phyloP scores from a whole-genome alignment of 1,139 yeast genomes.

The Saccharomyces hybrid region DNA sequence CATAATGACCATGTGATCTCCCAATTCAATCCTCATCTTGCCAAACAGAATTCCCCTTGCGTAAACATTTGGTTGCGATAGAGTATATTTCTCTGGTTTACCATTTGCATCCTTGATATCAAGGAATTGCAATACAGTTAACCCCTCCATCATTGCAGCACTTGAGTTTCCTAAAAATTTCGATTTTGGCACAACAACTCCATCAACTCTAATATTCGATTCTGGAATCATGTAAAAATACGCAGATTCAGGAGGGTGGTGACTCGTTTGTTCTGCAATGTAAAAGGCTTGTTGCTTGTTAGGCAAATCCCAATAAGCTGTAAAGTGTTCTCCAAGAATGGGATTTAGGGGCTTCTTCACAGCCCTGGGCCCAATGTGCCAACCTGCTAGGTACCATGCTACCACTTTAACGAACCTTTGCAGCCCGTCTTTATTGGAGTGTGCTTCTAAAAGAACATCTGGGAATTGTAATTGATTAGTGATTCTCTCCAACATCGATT shows the following conservation, averaged over 20 bases:
- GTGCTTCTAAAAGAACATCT: conserved; percentile 62
- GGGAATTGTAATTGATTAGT: conserved; percentile 88
- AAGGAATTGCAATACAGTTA: conserved; percentile 62
- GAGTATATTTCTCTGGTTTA: conserved; percentile 58
- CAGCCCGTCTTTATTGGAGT: conserved; percentile 46
- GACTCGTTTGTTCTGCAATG: conserved; percentile 92
- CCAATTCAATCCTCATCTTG: conserved; percentile 78
- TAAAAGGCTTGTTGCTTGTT: conserved; percentile 68
- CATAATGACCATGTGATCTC: conserved; percentile 76
- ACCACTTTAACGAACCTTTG: conserved; percentile 65
- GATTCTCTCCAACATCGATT: conserved; percentile 92
- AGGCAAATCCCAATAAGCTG: conserved; percentile 87
- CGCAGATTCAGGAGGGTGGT: conserved; percentile 97
- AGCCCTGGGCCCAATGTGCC: conserved; percentile 98
- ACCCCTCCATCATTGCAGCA: conserved; percentile 95
- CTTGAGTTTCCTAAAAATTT: conserved; percentile 89
- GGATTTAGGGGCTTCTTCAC: conserved; percentile 96
- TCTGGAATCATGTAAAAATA: conserved; percentile 85
- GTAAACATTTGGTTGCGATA: conserved; percentile 91
- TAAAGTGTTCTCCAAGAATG: conserved; percentile 80
- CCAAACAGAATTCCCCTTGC: conserved; percentile 94
- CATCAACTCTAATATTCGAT: conserved; percentile 76
- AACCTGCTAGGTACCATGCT: conserved; percentile 86
- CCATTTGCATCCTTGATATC: conserved; percentile 45
- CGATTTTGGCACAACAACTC: conserved; percentile 79